Percentiles rank a stretch among this genome's conserved stretches.
phyloP scores from a whole-genome alignment of 2,329 filamentous ascomycete species.

The Arthrobotrys entomopaga region DNA sequence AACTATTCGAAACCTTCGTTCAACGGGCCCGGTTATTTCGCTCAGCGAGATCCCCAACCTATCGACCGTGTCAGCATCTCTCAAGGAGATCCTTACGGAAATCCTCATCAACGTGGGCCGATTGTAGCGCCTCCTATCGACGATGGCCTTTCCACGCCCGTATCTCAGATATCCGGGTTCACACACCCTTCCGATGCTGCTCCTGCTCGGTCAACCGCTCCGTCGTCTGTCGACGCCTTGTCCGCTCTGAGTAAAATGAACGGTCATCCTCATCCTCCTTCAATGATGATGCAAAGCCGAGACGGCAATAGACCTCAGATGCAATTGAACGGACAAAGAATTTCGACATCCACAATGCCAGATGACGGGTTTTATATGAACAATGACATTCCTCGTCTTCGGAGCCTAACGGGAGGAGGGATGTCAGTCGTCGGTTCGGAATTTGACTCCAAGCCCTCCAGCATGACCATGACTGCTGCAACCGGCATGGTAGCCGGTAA shows the following conservation, averaged over 20 bases:
- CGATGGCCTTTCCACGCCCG: constrained; percentile 51
- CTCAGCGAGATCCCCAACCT: not conserved
- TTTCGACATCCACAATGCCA: constrained; percentile 37
- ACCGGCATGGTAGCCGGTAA: constrained; percentile 31
- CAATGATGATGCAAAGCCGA: not conserved
- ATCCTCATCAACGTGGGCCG: too few relatives aligned
- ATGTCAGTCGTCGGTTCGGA: constrained; percentile 38
- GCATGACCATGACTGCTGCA: constrained; percentile 44
- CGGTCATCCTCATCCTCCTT: not conserved
- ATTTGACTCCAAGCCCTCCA: constrained; percentile 51
- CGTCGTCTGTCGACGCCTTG: constrained; percentile 48
- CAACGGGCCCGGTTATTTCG: constrained; percentile 16
- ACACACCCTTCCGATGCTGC: constrained; percentile 46
- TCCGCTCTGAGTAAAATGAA: constrained; percentile 41
- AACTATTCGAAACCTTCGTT: constrained; percentile 26
- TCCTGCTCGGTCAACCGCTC: constrained; percentile 47
- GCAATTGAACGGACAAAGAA: constrained; percentile 44
- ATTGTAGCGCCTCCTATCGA: not conserved
- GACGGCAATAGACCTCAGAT: constrained; percentile 21
- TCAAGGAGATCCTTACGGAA: not conserved
- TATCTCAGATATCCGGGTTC: constrained; percentile 46
- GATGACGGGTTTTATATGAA: constrained; percentile 42
- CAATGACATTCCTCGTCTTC: constrained; percentile 11
- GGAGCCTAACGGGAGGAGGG: constrained; percentile 20
- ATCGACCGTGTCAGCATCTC: not conserved